Evolutionary conservation across 2,329 filamentous ascomycete genomes (phyloP), one percentile per base, ranked within the genome.

Genomic region (Sarocladium strictum): DNA sequence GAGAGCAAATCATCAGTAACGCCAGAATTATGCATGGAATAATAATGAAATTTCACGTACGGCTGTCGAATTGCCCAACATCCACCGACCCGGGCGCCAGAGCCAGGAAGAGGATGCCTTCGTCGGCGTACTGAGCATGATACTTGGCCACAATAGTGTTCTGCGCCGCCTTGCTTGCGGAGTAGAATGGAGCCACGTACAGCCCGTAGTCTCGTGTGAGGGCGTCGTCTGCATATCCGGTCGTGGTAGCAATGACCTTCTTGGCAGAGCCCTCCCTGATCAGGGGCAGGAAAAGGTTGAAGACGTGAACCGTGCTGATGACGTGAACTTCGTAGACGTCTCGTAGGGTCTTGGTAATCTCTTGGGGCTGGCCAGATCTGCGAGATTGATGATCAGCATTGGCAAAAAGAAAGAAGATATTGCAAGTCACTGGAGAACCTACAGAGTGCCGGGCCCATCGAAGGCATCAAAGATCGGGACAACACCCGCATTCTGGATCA

Each of bases 71-170:
- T 17, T 45, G 40, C 23, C 40, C 40, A 15, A 45, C 40, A 21
- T 55, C 54, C 1, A 58, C 57, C 3, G 52, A 21, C 1, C 57
- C 57, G 5, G 57, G 57, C 14, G 32, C 33, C 6, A 58, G 47
- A 26, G 26, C 66, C 54, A 84, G 55, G 62, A 81, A 77, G 1
- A 79, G 62, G 1, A 84, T 69, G 0, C 75, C 77, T 1, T 81
- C 67, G 24, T 71, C 65, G 41, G 64, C 67, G 58, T 77, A 76
- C 58, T 76, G 65, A 0, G 70, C 72, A 55, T 67, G 71, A 65
- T 72, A 81, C 65, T 83, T 83, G 59, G 75, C 75, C 1, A 78
- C 64, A 10, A 72, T 66, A n/a, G 75, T 63, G 61, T 83, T 59
- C 51, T 77, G n/a, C 2, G 75, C 80, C 0, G 73, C 77, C 62